Evolutionary conservation across 73 alveolate species (phyloP).

Genomic region (Paramecium octaurelia): DNA sequence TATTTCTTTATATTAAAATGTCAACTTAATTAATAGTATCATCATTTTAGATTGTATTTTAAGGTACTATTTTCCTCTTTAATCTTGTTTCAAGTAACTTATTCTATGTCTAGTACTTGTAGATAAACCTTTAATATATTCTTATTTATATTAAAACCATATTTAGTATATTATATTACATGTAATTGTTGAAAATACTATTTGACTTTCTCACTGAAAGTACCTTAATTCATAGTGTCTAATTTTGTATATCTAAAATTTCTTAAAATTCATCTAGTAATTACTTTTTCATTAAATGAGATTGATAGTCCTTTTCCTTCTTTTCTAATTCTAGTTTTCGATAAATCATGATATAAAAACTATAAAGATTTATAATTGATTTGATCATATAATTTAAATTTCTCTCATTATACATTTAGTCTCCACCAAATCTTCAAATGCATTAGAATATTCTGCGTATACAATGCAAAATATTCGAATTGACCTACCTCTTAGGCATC

Average conservation of each 20-base stretch:
- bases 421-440: too few species aligned
- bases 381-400: too few species aligned
- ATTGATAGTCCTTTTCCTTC: background rate
- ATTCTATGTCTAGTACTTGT: background rate
- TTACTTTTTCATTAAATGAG: background rate
- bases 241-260: too few species aligned
- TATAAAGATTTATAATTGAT: too few species aligned
- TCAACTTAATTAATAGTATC: background rate
- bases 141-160: background rate
- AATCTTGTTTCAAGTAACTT: background rate
- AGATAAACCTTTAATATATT: too few species aligned
- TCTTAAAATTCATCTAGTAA: background rate
- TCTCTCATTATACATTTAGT: too few species aligned
- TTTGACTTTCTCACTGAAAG: background rate
- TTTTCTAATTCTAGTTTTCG: too few species aligned
- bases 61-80: constrained; percentile 23
- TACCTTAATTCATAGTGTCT: background rate
- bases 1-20: background rate
- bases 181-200: background rate
- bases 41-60: background rate
- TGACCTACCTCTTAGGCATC: too few species aligned
- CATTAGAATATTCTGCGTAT: too few species aligned
- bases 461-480: too few species aligned
- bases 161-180: background rate
- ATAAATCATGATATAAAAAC: too few species aligned